Evolutionary conservation across 2,329 filamentous ascomycete species (phyloP).

Genomic region (Calonectria hawksworthii): DNA sequence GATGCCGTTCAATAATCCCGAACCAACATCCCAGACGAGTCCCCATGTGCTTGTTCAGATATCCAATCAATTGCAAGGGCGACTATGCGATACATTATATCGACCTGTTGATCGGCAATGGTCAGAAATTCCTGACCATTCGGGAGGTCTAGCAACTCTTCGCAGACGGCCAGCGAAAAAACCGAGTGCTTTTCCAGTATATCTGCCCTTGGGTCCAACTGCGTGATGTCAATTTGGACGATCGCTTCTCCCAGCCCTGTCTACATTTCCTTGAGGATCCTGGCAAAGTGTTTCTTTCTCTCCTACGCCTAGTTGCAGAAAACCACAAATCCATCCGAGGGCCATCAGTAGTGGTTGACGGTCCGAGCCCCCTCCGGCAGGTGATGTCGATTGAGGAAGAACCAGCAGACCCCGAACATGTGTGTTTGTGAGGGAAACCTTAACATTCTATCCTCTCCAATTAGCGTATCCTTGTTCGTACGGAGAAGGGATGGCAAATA

Average conservation of each 20-base stretch:
- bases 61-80: slow-evolving; percentile 10
- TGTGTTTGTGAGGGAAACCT: not conserved
- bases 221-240: not conserved
- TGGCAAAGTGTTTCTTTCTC: not conserved
- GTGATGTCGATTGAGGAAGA: not conserved
- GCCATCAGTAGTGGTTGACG: not conserved
- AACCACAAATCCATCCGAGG: not conserved
- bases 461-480: not conserved
- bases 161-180: not conserved
- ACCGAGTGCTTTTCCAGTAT: not conserved
- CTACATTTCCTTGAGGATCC: not conserved
- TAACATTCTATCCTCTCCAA: not conserved
- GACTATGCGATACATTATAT: slow-evolving; percentile 1
- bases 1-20: not conserved
- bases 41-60: not conserved
- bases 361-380: slow-evolving; percentile 6
- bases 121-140: slow-evolving; percentile 3
- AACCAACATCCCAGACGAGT: not conserved
- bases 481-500: not conserved
- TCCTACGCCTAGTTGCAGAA: not conserved
- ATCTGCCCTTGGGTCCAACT: slow-evolving; percentile 8
- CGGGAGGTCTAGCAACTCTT: slow-evolving; percentile 21
- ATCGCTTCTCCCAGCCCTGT: slow-evolving; percentile 5
- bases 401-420: not conserved
- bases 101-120: not conserved